Percentiles rank a stretch among this genome's conserved stretches.
These are phyloP conservation scores for Diaporthe helianthi DNA, from an alignment of 2,329 filamentous ascomycete genomes.

Conservation along the genomic window DNA sequence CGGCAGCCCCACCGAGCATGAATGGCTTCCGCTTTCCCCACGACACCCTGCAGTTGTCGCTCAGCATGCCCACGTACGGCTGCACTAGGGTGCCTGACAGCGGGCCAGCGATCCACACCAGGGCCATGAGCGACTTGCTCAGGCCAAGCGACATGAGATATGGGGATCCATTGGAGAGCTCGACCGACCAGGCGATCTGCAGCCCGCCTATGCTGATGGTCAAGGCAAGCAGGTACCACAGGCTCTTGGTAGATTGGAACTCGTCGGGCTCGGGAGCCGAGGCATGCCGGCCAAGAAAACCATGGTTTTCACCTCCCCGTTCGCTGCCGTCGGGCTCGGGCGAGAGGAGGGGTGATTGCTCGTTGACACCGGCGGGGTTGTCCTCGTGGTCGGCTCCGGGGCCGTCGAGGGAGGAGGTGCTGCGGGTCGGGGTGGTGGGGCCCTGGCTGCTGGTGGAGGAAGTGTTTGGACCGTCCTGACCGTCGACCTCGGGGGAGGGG, in stretches of 20 bases:
- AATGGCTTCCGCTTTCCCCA: conserved; percentile 86
- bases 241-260: conserved; percentile 75
- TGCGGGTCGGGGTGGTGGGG: conserved; percentile 35
- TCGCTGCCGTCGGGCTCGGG: conserved; percentile 44
- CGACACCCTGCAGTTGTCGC: conserved; percentile 75
- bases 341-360: conserved; percentile 58
- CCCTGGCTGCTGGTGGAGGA: conserved; percentile 31
- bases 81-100: conserved; percentile 81
- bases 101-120: conserved; percentile 86
- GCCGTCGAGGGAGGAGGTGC: conserved; percentile 38
- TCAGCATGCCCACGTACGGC: conserved; percentile 82
- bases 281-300: conserved; percentile 41
- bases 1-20: conserved; percentile 73
- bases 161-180: conserved; percentile 90
- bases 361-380: conserved; percentile 45
- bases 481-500: conserved; percentile 40
- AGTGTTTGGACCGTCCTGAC: conserved; percentile 30
- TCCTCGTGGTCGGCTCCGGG: conserved; percentile 27
- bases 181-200: conserved; percentile 95
- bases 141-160: conserved; percentile 81
- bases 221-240: conserved; percentile 84
- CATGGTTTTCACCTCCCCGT: conserved; percentile 41
- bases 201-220: conserved; percentile 87
- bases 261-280: conserved; percentile 49
- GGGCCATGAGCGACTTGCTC: conserved; percentile 81